phyloP scores from a whole-genome alignment of 2,329 filamentous ascomycete genomes.

The Fusarium neocosmosporiellum region DNA sequence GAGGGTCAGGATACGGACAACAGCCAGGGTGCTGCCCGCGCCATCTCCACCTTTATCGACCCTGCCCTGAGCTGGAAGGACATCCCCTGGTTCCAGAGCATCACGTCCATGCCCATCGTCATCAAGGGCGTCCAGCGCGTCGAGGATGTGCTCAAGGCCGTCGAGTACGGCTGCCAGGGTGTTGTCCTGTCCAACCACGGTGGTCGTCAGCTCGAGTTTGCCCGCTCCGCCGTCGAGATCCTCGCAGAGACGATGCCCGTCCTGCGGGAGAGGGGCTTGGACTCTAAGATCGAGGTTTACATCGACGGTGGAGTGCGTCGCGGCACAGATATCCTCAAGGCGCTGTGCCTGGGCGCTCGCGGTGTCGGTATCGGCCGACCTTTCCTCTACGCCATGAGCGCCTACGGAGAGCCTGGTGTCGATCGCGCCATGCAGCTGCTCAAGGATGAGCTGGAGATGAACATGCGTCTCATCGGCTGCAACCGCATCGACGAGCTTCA shows the following conservation, averaged over 20 bases:
- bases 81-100: conserved; percentile 89
- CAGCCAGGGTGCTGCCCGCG: conserved; percentile 90
- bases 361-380: conserved; percentile 95
- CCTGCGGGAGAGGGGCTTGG: conserved; percentile 77
- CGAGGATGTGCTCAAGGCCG: conserved; percentile 91
- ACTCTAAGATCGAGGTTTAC: conserved; percentile 85
- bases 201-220: conserved; percentile 92
- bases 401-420: conserved; percentile 88
- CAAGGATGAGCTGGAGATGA: conserved; percentile 99
- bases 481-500: conserved; percentile 80
- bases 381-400: conserved; percentile 95
- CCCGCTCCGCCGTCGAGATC: conserved; percentile 88
- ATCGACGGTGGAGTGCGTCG: conserved; percentile 91
- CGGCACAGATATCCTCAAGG: conserved; percentile 95
- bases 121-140: conserved; percentile 97
- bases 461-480: conserved; percentile 93
- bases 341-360: conserved; percentile 88
- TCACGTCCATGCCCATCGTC: conserved; percentile 95
- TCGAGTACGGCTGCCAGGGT: conserved; percentile 83
- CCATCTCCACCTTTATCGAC: conserved; percentile 97
- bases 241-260: conserved; percentile 94
- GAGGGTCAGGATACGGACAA: conserved; percentile 80
- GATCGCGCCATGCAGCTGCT: conserved; percentile 92
- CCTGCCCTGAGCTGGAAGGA: conserved; percentile 93
- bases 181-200: conserved; percentile 97